Conservation (phyloP, 352 stramenopile genomes). For the Globisporangium nodosum region DNA sequence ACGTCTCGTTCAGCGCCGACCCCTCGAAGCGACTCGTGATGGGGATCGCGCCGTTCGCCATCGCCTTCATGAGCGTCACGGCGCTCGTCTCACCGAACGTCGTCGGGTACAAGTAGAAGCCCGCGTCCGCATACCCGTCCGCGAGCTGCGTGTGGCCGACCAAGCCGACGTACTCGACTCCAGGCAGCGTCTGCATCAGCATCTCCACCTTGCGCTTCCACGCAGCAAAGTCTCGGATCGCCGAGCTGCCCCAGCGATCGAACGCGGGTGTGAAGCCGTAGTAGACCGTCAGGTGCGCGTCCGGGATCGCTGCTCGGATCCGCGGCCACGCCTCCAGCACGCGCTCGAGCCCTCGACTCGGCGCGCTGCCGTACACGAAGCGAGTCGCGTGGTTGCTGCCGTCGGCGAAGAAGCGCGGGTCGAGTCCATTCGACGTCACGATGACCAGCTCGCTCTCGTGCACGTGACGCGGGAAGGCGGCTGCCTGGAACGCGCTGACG, state of each 20-base stretch:
- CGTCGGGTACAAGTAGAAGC: conserved; percentile 91
- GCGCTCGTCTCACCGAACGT: conserved; percentile 88
- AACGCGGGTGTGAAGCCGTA: conserved; percentile 88
- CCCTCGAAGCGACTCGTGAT: conserved; percentile 73
- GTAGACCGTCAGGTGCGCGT: conserved; percentile 72
- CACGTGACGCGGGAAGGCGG: conserved; percentile 35
- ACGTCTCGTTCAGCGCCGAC: conserved; percentile 70
- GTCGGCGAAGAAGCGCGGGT: conserved; percentile 58
- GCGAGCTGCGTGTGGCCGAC: conserved; percentile 76
- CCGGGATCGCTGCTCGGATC: conserved; percentile 49
- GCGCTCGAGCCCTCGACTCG: conserved; percentile 66
- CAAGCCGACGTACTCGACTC: conserved; percentile 72
- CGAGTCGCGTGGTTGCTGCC: conserved; percentile 38
- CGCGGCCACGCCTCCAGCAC: conserved; percentile 68
- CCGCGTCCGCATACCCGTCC: conserved; percentile 53
- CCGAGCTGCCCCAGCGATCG: conserved; percentile 40
- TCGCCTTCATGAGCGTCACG: conserved; percentile 91
- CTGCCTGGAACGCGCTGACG: conserved; percentile 74
- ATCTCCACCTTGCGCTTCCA: conserved; percentile 57
- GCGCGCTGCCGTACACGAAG: conserved; percentile 87
- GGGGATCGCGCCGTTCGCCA: conserved; percentile 85
- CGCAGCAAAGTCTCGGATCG: conserved; percentile 39
- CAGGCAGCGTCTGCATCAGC: conserved; percentile 22
- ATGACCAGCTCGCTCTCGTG: conserved; percentile 32
- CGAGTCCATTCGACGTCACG: conserved; percentile 72